These are phyloP conservation scores for Talaromyces amestolkiae DNA, from an alignment of 2,329 filamentous ascomycete genomes.

Conservation along the genomic window DNA sequence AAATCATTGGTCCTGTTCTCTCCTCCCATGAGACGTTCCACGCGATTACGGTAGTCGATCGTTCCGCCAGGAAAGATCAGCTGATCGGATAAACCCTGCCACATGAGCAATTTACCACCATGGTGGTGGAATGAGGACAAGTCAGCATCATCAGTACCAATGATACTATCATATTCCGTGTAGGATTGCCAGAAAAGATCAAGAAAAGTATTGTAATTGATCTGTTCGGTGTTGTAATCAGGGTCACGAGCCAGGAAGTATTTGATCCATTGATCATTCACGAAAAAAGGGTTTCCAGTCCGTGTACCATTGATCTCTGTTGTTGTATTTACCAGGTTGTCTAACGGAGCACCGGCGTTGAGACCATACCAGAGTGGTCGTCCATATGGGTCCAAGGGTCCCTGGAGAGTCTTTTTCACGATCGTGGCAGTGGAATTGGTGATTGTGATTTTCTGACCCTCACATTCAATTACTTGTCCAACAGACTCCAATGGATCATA, in stretches of 20 bases:
- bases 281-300: conserved; percentile 28
- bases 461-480: conserved; percentile 22
- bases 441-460: conserved; percentile 25
- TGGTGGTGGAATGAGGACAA: conserved; percentile 35
- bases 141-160: conserved; percentile 39
- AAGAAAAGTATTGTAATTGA: conserved; percentile 30
- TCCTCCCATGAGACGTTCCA: conserved; percentile 26
- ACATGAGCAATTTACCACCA: conserved; percentile 45
- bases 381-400: conserved; percentile 25
- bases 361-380: conserved; percentile 36
- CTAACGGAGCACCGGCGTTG: conserved; percentile 27
- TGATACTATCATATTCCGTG: conserved; percentile 34
- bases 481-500: conserved; percentile 29
- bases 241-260: conserved; percentile 35
- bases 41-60: conserved; percentile 37
- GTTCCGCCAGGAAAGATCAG: conserved; percentile 40
- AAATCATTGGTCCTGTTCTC: conserved; percentile 29
- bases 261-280: conserved; percentile 35
- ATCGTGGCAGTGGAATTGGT: conserved; percentile 31
- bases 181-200: conserved; percentile 27
- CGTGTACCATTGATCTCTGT: conserved; percentile 25
- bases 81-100: conserved; percentile 43
- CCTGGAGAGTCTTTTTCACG: conserved; percentile 33
- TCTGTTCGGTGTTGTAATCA: conserved; percentile 29
- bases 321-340: conserved; percentile 29